phyloP scores from a whole-genome alignment of 208 protist species.

The Trypanosoma scelopori region DNA sequence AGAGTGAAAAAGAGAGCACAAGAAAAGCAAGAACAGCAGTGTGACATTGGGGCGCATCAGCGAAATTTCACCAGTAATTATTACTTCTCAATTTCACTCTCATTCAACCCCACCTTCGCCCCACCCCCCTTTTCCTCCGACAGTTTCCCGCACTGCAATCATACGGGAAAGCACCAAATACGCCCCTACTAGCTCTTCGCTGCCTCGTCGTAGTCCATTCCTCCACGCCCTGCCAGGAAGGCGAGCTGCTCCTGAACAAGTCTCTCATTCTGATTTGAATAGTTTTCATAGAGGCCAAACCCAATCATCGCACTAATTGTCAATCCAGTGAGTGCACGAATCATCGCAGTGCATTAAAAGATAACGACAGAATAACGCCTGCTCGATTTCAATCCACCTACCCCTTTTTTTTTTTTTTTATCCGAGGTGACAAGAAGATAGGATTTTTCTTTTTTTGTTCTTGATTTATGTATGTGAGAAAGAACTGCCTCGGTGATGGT shows the following conservation, averaged over 20 bases:
- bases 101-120: too few species aligned
- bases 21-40: neutral
- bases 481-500: too few species aligned
- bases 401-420: neutral
- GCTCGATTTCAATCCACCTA: neutral
- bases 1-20: slow-evolving; percentile 2
- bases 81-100: too few species aligned
- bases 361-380: neutral
- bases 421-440: too few species aligned
- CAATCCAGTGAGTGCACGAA: slow-evolving; percentile 32
- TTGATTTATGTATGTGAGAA: slow-evolving; percentile 2
- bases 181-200: neutral
- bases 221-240: slow-evolving; percentile 14
- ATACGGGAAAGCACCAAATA: neutral
- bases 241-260: slow-evolving; percentile 26
- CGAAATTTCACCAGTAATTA: too few species aligned
- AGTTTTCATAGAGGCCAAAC: slow-evolving; percentile 28
- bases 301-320: slow-evolving; percentile 25
- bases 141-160: neutral
- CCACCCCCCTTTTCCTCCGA: too few species aligned
- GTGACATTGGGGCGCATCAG: too few species aligned
- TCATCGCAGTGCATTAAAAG: slow-evolving; percentile 21
- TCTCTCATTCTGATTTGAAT: slow-evolving; percentile 32
- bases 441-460: too few species aligned
- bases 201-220: neutral